Conservation (phyloP, 2,329 filamentous ascomycete species). For the Aspergillus clavatus region DNA sequence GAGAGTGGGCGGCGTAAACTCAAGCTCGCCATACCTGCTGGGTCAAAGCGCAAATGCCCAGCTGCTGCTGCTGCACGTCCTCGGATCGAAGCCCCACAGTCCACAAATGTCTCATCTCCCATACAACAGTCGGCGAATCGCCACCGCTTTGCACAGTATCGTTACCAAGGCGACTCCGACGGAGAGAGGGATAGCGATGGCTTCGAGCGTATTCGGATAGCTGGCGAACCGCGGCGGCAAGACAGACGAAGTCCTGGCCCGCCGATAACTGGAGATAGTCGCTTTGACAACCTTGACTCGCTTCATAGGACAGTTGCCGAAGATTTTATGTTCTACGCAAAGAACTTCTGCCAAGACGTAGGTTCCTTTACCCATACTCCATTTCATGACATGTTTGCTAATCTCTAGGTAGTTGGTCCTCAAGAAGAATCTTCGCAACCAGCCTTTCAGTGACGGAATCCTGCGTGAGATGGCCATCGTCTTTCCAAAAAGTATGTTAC, state of each 20-base stretch:
- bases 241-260: conserved; percentile 36
- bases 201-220: conserved; percentile 40
- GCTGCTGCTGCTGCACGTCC: conserved; percentile 24
- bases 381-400: conserved; percentile 1
- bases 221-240: conserved; percentile 26
- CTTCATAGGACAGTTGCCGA: conserved; percentile 44
- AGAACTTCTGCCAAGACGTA: conserved; percentile 41
- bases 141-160: conserved; percentile 29
- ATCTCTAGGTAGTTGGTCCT: conserved; percentile 37
- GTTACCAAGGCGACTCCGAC: conserved; percentile 22
- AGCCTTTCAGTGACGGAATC: conserved; percentile 44
- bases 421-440: conserved; percentile 40
- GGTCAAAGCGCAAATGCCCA: conserved; percentile 38
- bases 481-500: conserved; percentile 39
- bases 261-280: conserved; percentile 44
- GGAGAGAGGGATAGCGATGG: conserved; percentile 41
- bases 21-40: conserved; percentile 51
- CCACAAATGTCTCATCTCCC: conserved; percentile 65
- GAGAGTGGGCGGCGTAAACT: conserved; percentile 41
- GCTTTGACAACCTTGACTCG: conserved; percentile 39
- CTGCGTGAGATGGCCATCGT: conserved; percentile 47
- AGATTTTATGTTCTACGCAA: conserved; percentile 44
- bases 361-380: conserved; percentile 10
- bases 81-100: conserved; percentile 46
- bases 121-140: conserved; percentile 46